phyloP scores from a whole-genome alignment of 2,329 filamentous ascomycete genomes.

The Beauveria bassiana region DNA sequence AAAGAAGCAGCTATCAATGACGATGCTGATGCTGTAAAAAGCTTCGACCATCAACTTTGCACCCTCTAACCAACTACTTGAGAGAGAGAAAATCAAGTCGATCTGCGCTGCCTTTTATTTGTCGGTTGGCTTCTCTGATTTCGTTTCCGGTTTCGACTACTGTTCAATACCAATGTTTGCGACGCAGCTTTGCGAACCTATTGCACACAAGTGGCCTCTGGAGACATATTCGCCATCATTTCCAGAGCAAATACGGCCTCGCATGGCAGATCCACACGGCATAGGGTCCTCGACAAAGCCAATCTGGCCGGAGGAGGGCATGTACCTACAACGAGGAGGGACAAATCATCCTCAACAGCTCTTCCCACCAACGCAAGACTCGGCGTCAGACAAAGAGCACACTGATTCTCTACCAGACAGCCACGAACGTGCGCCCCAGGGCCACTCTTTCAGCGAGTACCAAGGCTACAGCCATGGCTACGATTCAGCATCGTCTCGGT shows the following conservation, averaged over 20 bases:
- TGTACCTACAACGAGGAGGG: conserved; percentile 5
- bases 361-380: conserved; percentile 4
- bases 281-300: conserved; percentile 8
- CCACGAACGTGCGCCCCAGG: neutral
- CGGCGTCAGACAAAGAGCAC: neutral
- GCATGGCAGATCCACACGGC: conserved; percentile 9
- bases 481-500: conserved; percentile 2
- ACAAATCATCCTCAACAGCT: conserved; percentile 5
- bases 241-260: conserved; percentile 9
- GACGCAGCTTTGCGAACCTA: conserved; percentile 11
- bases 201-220: conserved; percentile 12
- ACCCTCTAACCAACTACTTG: neutral
- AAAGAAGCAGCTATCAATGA: neutral
- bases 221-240: conserved; percentile 5
- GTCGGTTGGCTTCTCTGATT: conserved; percentile 7
- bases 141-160: neutral
- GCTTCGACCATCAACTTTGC: neutral
- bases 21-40: conserved; percentile 1
- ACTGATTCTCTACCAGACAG: neutral
- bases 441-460: conserved; percentile 1
- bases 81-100: neutral
- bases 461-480: conserved; percentile 2
- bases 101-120: neutral
- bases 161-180: conserved; percentile 10
- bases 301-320: conserved; percentile 8